Evolutionary conservation across 1,284 basidiomycete genomes (phyloP), one percentile per base, ranked within the genome.

Genomic region (Ustilago bromivora): DNA sequence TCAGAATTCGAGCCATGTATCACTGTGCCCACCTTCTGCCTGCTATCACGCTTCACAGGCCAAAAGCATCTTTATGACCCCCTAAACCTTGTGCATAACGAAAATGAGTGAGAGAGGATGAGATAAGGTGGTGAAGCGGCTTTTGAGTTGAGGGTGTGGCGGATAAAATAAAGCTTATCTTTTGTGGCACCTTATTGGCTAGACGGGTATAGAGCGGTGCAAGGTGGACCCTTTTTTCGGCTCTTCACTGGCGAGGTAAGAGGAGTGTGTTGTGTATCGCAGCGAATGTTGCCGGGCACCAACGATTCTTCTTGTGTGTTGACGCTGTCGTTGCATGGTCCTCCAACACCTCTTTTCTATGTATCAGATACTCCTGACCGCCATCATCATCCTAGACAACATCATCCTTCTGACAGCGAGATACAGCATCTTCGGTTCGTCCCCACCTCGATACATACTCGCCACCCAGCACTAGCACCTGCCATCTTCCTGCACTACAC

Each of bases 121-220:
- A 51, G 31, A 9, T 31, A 51, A 28, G 28, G 19, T 46, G 49
- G 49, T 51, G 49, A 51, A 17, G 28, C 49, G 49, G 49, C 49
- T 51, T 51, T 31, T 51, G 49, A 19, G 49, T 51, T 51, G 28
- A 13, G 23, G 1, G 31, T 8, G 49, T 13, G 31, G 15, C 49
- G 49, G 49, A 51, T 51, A 51, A 51, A 31, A 51, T 3, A 51
- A 51, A 51, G 49, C 49, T 51, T 51, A 51, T 51, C 49, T 51
- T 51, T 51, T 32, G 49, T 34, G 49, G 49, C 10, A 49, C 46
- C 46, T 23, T 51, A 31, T 32, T 51, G 49, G 49, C 23, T 28
- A 32, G 8, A 32, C 6, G 49, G 13, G 23, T 9, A 51, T 5
- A 51, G 49, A 31, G 49, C 49, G 28, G 49, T 51, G 49, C 49